These are phyloP conservation scores for Syzygium oleosum DNA, from an alignment of 345 rosid genomes.

Conservation along the genomic window DNA sequence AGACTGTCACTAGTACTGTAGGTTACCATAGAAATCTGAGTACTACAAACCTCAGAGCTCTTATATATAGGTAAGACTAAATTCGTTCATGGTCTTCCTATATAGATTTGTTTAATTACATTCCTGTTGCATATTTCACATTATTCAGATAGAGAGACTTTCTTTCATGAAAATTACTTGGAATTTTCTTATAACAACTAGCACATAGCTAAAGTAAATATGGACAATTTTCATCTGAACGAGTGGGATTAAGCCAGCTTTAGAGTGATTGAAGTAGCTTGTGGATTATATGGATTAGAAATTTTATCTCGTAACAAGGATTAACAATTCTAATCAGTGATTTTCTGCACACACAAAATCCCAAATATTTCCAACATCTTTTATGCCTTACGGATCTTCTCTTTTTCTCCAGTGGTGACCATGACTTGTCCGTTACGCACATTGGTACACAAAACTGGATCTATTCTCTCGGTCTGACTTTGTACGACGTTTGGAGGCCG, in stretches of 20 bases:
- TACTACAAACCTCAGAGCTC: constrained; percentile 16
- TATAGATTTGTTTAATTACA: background rate
- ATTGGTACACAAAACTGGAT: constrained; percentile 20
- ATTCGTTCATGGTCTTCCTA: background rate
- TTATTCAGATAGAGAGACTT: background rate
- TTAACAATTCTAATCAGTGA: background rate
- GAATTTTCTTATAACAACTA: background rate
- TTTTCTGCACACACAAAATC: background rate
- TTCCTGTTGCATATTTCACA: background rate
- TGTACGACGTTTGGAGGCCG: constrained; percentile 8
- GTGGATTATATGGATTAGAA: background rate
- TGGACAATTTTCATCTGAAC: background rate
- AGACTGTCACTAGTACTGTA: constrained; percentile 12
- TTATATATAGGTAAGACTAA: constrained; percentile 18
- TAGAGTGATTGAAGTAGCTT: background rate
- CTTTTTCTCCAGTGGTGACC: constrained; percentile 17
- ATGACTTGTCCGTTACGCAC: constrained; percentile 18
- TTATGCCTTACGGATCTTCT: background rate
- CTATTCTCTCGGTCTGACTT: constrained; percentile 5
- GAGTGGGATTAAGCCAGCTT: background rate
- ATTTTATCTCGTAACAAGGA: background rate
- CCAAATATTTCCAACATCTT: no score
- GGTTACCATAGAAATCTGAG: constrained; percentile 12
- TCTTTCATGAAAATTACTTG: background rate
- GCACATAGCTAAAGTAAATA: background rate